A percentile compares a stretch with the other conserved stretches of the same genome.
These are phyloP conservation scores for Talaromyces ruber DNA, from an alignment of 495 filamentous ascomycete species.

Conservation along the genomic window DNA sequence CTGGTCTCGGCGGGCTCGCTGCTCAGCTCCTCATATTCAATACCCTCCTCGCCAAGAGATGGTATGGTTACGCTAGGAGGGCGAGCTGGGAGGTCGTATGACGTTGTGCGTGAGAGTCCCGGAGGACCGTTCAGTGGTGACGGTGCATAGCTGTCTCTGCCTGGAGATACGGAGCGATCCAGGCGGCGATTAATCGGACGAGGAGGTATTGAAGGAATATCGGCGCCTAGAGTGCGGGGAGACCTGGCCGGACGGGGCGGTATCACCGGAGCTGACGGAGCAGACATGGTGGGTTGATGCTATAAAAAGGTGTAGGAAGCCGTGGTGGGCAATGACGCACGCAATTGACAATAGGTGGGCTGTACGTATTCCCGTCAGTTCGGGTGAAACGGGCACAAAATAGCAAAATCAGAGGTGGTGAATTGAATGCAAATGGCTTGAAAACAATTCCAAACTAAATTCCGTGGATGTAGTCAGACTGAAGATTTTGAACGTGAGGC, in stretches of 20 bases:
- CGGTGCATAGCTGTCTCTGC: conserved; percentile 67
- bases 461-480: background rate
- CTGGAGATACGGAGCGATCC: conserved; percentile 73
- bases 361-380: background rate
- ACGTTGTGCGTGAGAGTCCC: conserved; percentile 34
- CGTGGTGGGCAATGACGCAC: conserved; percentile 4
- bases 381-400: background rate
- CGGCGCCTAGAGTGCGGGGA: conserved; percentile 31
- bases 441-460: background rate
- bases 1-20: conserved; percentile 55
- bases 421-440: background rate
- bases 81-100: conserved; percentile 46
- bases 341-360: background rate
- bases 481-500: conserved; percentile 2
- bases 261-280: conserved; percentile 33
- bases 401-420: background rate
- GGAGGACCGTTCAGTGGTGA: conserved; percentile 72
- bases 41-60: conserved; percentile 80
- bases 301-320: conserved; percentile 5
- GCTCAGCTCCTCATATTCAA: conserved; percentile 67
- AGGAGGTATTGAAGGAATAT: conserved; percentile 52
- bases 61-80: conserved; percentile 75
- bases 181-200: conserved; percentile 56
- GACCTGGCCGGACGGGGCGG: conserved; percentile 44
- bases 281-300: conserved; percentile 26